These are phyloP conservation scores for Mucor irregularis DNA, from an alignment of 371 early-diverging fungal species.

Conservation along the genomic window DNA sequence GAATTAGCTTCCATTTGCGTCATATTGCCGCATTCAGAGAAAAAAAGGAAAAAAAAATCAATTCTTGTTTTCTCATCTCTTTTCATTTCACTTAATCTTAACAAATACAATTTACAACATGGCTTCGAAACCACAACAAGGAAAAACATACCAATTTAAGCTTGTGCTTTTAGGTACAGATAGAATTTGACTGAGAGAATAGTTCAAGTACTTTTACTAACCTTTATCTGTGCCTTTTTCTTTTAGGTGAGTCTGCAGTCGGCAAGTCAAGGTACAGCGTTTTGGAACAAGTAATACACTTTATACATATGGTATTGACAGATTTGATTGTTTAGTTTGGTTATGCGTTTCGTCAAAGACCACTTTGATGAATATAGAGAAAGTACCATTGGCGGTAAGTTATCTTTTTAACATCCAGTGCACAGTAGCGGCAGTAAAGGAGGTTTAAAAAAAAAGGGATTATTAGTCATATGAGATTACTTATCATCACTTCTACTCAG, in stretches of 20 bases:
- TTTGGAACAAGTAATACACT: background rate
- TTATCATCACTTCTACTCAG: slow-evolving; percentile 26
- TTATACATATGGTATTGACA: too few relatives aligned
- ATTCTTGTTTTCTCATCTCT: background rate
- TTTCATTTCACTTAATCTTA: background rate
- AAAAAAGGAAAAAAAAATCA: too few relatives aligned
- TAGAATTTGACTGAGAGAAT: slow-evolving; percentile 13
- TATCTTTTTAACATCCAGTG: background rate
- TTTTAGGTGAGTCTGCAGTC: slow-evolving; percentile 85
- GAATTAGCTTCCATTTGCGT: background rate
- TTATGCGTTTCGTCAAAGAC: slow-evolving; percentile 95
- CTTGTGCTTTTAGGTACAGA: slow-evolving; percentile 74
- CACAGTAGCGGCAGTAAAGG: background rate
- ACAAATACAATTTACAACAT: background rate
- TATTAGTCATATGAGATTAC: too few relatives aligned
- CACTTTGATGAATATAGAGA: slow-evolving; percentile 98
- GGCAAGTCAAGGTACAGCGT: slow-evolving; percentile 79
- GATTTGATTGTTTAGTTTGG: slow-evolving; percentile 79
- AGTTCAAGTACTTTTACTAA: background rate
- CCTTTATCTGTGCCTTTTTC: too few relatives aligned
- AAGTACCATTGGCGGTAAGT: slow-evolving; percentile 94
- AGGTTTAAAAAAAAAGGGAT: background rate
- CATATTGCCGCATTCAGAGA: too few relatives aligned
- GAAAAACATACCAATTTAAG: slow-evolving; percentile 75
- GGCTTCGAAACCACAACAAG: slow-evolving; percentile 20